Base-by-base conservation (phyloP, 148 eudicot species). In the Spergularia bocconei region DNA sequence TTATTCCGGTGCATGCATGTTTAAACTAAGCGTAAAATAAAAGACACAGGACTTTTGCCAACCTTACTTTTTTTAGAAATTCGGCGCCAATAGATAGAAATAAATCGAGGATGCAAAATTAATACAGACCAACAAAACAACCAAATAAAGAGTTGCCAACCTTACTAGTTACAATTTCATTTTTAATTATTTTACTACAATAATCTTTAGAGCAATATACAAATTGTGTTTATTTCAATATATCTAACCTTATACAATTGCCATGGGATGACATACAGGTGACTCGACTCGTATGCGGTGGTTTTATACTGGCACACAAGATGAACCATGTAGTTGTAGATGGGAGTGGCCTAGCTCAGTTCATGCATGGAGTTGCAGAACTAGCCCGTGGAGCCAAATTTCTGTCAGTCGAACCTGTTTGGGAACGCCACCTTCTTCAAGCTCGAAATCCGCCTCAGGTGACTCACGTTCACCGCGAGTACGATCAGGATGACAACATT, bases 281-380 rank as follows among this genome's bases (percentile, higher is more conserved):
- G 68, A 80, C 82, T 0, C 58, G 82, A 50, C 71, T 80, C 13
- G 75, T 63, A 51, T 80, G 82, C 12, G 79, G 79, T 13, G 82
- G 82, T 2, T 80, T 80, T n/a, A 80, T 80, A 75, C 14, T 75
- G 1, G 79, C 79, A 13, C 68, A 70, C 3, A 48, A 82, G 61
- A 16, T 66, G 13, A 79, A 76, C 56, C 87, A 84, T 64, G 68
- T 70, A 2, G 67, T 81, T 65, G 33, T 63, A 4, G 85, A 79
- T 50, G 85, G 56, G n/a, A 38, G 64, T 0, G 84, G 87, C 0
- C 4, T 84, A 9, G 66, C 77, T 15, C 85, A 75, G 23, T 84
- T 81, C 77, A 68, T 84, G 72, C 67, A 73, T 48, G 85, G 85
- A 9, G 62, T 84, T 1, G 79, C 80, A 1, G 87, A 84, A 17